phyloP scores from a whole-genome alignment of 768 basidiomycete species.

The Termitomyces eurrhizus region DNA sequence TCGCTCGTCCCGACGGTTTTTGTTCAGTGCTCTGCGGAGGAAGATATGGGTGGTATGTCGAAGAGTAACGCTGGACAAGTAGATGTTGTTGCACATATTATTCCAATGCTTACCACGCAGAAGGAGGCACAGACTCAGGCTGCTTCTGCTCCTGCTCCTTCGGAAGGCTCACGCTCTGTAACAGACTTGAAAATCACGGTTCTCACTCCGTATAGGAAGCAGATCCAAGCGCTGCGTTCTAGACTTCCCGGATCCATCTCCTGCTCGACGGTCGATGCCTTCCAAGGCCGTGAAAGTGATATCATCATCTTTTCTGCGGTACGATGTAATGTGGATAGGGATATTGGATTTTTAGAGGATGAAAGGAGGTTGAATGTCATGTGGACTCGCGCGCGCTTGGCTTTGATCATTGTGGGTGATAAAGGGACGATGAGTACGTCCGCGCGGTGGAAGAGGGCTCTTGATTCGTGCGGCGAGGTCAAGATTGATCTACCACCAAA shows the following conservation, averaged over 20 bases:
- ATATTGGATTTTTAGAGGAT: constrained; percentile 67
- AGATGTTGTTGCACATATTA: constrained; percentile 43
- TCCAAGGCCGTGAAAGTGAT: constrained; percentile 68
- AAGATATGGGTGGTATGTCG: constrained; percentile 55
- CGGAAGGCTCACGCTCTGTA: constrained; percentile 10
- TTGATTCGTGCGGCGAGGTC: constrained; percentile 34
- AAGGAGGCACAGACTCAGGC: constrained; percentile 14
- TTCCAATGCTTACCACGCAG: constrained; percentile 35
- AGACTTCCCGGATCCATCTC: constrained; percentile 32
- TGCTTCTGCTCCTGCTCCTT: no score
- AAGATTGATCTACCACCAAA: not conserved
- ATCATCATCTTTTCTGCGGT: constrained; percentile 64
- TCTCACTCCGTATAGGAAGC: constrained; percentile 60
- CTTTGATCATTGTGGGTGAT: constrained; percentile 59
- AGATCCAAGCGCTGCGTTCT: constrained; percentile 43
- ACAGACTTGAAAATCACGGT: constrained; percentile 37
- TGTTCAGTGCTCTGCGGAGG: constrained; percentile 52
- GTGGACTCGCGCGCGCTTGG: constrained; percentile 63
- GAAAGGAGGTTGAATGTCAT: constrained; percentile 60
- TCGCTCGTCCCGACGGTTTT: constrained; percentile 50
- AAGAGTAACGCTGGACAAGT: constrained; percentile 62
- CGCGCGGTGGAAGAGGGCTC: constrained; percentile 50
- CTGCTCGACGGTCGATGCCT: constrained; percentile 55
- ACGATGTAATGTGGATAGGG: constrained; percentile 52
- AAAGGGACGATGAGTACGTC: constrained; percentile 42